These are phyloP conservation scores for Begonia peltatifolia DNA, from an alignment of 306 rosid genomes.

Conservation along the genomic window DNA sequence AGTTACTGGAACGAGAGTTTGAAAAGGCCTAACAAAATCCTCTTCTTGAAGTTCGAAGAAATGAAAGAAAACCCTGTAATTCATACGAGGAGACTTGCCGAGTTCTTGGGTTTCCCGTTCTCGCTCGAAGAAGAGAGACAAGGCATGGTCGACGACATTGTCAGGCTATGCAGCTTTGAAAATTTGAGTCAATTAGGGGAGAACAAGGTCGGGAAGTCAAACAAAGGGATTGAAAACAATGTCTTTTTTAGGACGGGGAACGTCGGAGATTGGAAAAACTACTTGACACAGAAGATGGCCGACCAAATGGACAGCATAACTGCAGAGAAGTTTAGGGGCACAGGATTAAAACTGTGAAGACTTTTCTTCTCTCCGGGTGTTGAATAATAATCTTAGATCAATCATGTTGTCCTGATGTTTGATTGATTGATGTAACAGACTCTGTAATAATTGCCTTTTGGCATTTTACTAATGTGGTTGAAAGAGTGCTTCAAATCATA, in stretches of 20 bases:
- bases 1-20: too few relatives aligned
- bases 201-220: conserved; percentile 4
- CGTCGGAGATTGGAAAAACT: conserved; percentile 9
- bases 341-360: conserved; percentile 3
- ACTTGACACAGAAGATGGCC: conserved; percentile 5
- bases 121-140: conserved; percentile 7
- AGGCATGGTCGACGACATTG: conserved; percentile 1
- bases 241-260: conserved; percentile 9
- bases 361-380: background rate
- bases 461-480: too few relatives aligned
- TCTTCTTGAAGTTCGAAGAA: too few relatives aligned
- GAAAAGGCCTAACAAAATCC: too few relatives aligned
- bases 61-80: too few relatives aligned
- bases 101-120: too few relatives aligned
- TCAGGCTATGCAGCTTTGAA: conserved; percentile 9
- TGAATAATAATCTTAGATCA: too few relatives aligned
- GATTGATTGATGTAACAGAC: too few relatives aligned
- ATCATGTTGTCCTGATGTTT: too few relatives aligned
- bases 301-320: conserved; percentile 6
- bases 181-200: conserved; percentile 4
- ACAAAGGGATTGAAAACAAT: background rate
- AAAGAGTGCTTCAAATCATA: too few relatives aligned
- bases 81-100: too few relatives aligned
- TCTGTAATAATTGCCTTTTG: too few relatives aligned
- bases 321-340: background rate